Evolutionary conservation across 495 filamentous ascomycete species (phyloP).

Genomic region (Bacidia rubella): DNA sequence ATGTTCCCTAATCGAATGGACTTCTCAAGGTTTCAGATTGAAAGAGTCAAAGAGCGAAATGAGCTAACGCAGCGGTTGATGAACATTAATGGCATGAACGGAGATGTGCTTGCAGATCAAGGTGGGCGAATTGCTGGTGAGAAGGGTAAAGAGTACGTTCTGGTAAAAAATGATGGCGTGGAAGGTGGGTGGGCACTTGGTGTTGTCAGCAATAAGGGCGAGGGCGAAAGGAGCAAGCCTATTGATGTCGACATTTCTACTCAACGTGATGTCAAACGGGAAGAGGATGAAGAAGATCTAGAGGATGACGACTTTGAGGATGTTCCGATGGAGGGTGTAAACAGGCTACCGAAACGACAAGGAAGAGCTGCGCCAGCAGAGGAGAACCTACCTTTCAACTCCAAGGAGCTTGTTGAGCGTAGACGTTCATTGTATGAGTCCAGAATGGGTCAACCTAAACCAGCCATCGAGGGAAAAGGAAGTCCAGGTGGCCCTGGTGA

Average conservation of each 20-base stretch:
- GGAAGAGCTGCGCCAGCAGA: slow-evolving; percentile 12
- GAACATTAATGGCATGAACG: slow-evolving; percentile 84
- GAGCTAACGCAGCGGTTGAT: slow-evolving; percentile 91
- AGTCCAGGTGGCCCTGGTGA: slow-evolving; percentile 46
- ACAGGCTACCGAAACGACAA: slow-evolving; percentile 59
- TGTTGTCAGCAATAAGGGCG: slow-evolving; percentile 73
- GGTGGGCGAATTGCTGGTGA: slow-evolving; percentile 71
- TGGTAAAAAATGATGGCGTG: slow-evolving; percentile 87
- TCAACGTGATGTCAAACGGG: slow-evolving; percentile 37
- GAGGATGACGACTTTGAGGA: slow-evolving; percentile 78
- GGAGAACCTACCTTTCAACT: slow-evolving; percentile 22
- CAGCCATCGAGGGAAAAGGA: slow-evolving; percentile 25
- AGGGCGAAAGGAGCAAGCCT: slow-evolving; percentile 61
- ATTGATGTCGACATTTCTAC: slow-evolving; percentile 78
- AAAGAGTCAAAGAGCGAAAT: slow-evolving; percentile 80
- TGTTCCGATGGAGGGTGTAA: slow-evolving; percentile 86
- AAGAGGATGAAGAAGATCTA: slow-evolving; percentile 47
- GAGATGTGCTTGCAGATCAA: slow-evolving; percentile 48
- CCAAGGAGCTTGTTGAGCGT: slow-evolving; percentile 30
- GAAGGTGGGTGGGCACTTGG: slow-evolving; percentile 97
- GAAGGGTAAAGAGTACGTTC: slow-evolving; percentile 80
- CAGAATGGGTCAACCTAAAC: slow-evolving; percentile 16
- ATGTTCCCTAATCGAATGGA: slow-evolving; percentile 99
- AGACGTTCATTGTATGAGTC: slow-evolving; percentile 31
- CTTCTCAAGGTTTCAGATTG: slow-evolving; percentile 92